These are phyloP conservation scores for Phytopythium oedochilum DNA, from an alignment of 352 stramenopile genomes.

Conservation along the genomic window DNA sequence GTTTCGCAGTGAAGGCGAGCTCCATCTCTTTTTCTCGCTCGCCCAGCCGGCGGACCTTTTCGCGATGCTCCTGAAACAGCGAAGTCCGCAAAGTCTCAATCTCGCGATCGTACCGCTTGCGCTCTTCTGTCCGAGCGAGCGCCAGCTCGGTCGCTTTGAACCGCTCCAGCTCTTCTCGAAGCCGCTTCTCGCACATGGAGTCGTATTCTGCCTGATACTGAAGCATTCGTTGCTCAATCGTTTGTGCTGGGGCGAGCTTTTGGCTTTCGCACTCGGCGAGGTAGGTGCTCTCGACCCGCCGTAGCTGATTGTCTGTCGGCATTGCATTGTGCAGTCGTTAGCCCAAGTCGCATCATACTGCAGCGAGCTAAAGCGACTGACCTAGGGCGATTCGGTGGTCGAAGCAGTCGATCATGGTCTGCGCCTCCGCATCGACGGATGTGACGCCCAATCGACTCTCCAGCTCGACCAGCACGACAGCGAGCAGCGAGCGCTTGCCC, in stretches of 20 bases:
- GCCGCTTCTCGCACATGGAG: slow-evolving; percentile 38
- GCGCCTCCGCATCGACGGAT: slow-evolving; percentile 39
- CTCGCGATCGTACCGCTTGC: slow-evolving; percentile 45
- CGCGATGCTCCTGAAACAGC: slow-evolving; percentile 43
- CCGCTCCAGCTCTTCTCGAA: slow-evolving; percentile 48
- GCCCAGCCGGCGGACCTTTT: slow-evolving; percentile 37
- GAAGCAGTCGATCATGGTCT: slow-evolving; percentile 60
- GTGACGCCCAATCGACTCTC: slow-evolving; percentile 21
- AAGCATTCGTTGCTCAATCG: slow-evolving; percentile 57
- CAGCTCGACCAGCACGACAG: slow-evolving; percentile 40
- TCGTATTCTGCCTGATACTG: slow-evolving; percentile 70
- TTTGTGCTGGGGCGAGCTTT: slow-evolving; percentile 28
- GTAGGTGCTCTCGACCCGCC: slow-evolving; percentile 58
- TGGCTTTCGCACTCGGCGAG: slow-evolving; percentile 33
- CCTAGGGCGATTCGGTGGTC: slow-evolving; percentile 58
- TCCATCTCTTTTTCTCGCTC: slow-evolving; percentile 64
- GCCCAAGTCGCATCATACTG: not conserved
- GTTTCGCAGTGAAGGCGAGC: slow-evolving; percentile 37
- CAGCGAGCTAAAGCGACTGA: slow-evolving; percentile 6
- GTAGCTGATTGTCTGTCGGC: slow-evolving; percentile 53
- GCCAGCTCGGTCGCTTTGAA: slow-evolving; percentile 52
- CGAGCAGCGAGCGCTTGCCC: slow-evolving; percentile 12
- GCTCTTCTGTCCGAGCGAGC: slow-evolving; percentile 55
- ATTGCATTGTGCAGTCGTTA: not conserved
- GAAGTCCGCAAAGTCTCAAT: slow-evolving; percentile 33